Conservation (phyloP, 2,329 filamentous ascomycete species). For the Paraphaeosphaeria minitans region DNA sequence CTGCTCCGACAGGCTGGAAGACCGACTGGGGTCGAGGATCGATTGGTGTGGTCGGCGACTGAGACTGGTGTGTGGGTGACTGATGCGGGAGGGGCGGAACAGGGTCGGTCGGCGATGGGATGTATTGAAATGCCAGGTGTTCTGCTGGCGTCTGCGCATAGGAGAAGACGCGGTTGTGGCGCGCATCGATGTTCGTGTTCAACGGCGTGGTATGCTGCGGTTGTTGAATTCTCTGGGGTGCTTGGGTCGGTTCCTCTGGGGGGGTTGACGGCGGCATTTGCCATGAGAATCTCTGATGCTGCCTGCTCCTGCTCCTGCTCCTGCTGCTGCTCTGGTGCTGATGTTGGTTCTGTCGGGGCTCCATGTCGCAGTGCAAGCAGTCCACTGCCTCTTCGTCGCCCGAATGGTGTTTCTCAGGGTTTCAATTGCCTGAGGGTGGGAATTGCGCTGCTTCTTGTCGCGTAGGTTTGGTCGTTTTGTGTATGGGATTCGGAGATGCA, state of each 20-base stretch:
- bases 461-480: background rate
- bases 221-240: conserved; percentile 17
- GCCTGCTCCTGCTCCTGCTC: conserved; percentile 6
- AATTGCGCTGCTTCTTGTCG: background rate
- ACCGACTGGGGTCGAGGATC: conserved; percentile 33
- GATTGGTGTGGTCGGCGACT: conserved; percentile 25
- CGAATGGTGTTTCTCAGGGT: background rate
- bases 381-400: background rate
- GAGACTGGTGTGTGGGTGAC: conserved; percentile 22
- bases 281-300: conserved; percentile 43
- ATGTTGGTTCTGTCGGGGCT: conserved; percentile 28
- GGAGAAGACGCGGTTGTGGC: conserved; percentile 37
- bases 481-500: background rate
- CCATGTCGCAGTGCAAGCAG: conserved; percentile 21
- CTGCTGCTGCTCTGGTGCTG: conserved; percentile 16
- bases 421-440: background rate
- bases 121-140: conserved; percentile 34
- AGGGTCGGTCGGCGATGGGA: conserved; percentile 28
- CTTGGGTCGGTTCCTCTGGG: conserved; percentile 24
- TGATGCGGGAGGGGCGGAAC: conserved; percentile 31
- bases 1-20: conserved; percentile 16
- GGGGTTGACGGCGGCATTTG: conserved; percentile 29
- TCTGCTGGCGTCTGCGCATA: conserved; percentile 46
- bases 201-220: conserved; percentile 16
- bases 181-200: conserved; percentile 22